Evolutionary conservation across 371 early-diverging fungal genomes (phyloP), one percentile per base, ranked within the genome.

Genomic region (Mortierella sp.): DNA sequence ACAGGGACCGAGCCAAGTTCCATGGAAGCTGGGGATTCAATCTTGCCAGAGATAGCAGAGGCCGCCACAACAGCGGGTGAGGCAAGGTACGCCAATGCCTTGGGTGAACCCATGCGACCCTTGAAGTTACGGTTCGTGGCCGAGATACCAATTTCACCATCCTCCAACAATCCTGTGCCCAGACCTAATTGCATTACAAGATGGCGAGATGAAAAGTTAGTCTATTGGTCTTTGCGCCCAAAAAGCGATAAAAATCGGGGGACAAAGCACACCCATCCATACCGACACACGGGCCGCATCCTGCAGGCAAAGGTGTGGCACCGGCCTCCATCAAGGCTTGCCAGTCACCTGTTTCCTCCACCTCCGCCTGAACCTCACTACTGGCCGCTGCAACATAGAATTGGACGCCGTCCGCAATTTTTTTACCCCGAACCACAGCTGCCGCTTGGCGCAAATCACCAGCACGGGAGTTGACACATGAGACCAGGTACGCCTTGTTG

Each of bases 71-170:
- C 92, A 48, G 94, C 93, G 14, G 98, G 98, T 0, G 95, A 95
- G 1, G 97, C 93, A 51, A 98, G 86, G 67, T 97, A 98, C 0
- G 96, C 95, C 45, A 90, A 83, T 0, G 98, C 95, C 31, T 81
- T 86, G 30, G 93, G 94, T 0, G 94, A 93, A 34, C 98, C 98
- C 98, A 98, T 98, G 38, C 98, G 90, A 39, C 98, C 98, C 85
- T 97, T 97, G 81, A 94, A 98, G 82, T 98, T 98, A 50, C 98
- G 89, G 81, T 98, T 98, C 31, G 98, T 96, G 18, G 98, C 96
- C 24, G 96, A 95, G 45, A 98, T 97, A 51, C 97, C 96, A 4
- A 97, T 93, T 82, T 96, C 96, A 21, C 93, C 93, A 78, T 96
- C 96, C 82, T 94, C 86, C 50, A 96, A 84, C 67, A 96, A 82